Evolutionary conservation across 805 yeast species (phyloP).

Genomic region (Saturnispora serradocipensis): DNA sequence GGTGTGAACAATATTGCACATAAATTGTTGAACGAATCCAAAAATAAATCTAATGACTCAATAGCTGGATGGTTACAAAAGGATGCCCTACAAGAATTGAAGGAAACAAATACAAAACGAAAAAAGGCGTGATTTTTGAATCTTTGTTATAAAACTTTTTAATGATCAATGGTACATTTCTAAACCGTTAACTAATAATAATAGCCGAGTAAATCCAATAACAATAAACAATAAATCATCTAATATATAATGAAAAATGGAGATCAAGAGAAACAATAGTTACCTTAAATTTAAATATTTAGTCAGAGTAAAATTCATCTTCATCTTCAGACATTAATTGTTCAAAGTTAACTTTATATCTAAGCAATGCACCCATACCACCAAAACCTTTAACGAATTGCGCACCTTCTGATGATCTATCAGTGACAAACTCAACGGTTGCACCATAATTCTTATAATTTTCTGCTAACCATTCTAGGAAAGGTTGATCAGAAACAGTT

Average conservation of each 20-base stretch:
- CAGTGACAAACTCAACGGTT: slow-evolving; percentile 89
- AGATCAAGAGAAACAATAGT: slow-evolving; percentile 3
- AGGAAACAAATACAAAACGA: slow-evolving; percentile 13
- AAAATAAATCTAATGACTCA: slow-evolving; percentile 39
- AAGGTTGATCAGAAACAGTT: slow-evolving; percentile 68
- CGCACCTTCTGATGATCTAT: slow-evolving; percentile 96
- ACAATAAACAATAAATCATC: slow-evolving; percentile 1
- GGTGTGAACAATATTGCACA: slow-evolving; percentile 75
- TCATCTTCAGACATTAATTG: slow-evolving; percentile 84
- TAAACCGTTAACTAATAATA: neutral
- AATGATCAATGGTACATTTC: too few species aligned
- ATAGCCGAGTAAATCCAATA: neutral
- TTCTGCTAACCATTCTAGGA: slow-evolving; percentile 97
- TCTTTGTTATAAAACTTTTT: neutral
- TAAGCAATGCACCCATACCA: slow-evolving; percentile 94
- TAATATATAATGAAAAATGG: slow-evolving; percentile 1
- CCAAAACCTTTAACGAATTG: slow-evolving; percentile 98
- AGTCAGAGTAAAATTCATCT: slow-evolving; percentile 58
- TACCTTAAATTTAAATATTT: slow-evolving; percentile 6
- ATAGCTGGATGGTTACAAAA: slow-evolving; percentile 63
- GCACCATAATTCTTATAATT: slow-evolving; percentile 94
- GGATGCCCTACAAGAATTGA: slow-evolving; percentile 60
- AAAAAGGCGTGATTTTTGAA: neutral
- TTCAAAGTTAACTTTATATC: slow-evolving; percentile 96
- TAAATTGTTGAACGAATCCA: slow-evolving; percentile 48